Conservation (phyloP, 179 eudicot genomes). For the Amaranthus tricolor region DNA sequence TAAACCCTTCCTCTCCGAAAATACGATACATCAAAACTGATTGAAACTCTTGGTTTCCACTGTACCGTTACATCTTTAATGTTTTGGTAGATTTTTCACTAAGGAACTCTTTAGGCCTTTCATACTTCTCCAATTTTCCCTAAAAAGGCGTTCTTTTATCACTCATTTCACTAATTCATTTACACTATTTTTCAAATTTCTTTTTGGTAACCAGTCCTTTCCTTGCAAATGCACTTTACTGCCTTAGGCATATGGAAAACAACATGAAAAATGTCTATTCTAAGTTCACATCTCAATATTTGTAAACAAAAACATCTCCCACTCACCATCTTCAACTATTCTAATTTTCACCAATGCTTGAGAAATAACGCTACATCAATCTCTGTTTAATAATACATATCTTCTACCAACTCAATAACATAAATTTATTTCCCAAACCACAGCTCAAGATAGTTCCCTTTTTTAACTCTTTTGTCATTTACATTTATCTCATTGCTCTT, state of each 20-base stretch:
- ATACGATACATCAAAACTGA: background rate
- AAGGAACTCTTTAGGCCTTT: background rate
- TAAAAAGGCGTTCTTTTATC: background rate
- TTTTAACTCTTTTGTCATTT: background rate
- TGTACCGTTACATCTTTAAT: background rate
- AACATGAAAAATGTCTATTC: background rate
- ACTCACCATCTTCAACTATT: background rate
- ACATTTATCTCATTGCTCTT: background rate
- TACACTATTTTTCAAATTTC: background rate
- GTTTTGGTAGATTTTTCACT: background rate
- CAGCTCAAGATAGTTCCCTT: background rate
- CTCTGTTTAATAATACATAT: too few relatives aligned
- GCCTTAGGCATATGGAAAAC: background rate
- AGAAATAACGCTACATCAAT: too few relatives aligned
- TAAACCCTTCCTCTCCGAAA: background rate
- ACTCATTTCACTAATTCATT: background rate
- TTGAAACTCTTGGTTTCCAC: background rate
- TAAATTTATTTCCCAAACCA: too few relatives aligned
- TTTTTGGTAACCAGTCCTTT: background rate
- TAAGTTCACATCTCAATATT: background rate
- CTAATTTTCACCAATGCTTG: too few relatives aligned
- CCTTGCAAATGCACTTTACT: background rate
- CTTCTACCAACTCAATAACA: too few relatives aligned
- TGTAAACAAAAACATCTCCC: background rate
- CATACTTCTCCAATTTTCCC: background rate